These are phyloP conservation scores for Byssochlamys sp. DNA, from an alignment of 2,329 filamentous ascomycete genomes.

Conservation along the genomic window DNA sequence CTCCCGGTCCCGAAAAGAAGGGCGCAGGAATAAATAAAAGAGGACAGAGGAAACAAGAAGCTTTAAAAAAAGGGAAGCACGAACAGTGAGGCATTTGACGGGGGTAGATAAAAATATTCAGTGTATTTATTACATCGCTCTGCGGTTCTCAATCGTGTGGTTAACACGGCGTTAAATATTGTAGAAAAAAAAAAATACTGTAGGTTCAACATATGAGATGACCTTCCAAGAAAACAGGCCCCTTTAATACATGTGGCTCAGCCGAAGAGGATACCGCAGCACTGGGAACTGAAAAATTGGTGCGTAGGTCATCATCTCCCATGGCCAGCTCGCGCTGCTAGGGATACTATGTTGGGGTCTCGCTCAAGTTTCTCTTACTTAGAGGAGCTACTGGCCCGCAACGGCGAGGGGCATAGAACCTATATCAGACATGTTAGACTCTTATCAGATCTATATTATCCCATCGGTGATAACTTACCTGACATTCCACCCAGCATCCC, in stretches of 20 bases:
- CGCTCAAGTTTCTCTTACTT: neutral
- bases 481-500: slow-evolving; percentile 10
- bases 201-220: neutral
- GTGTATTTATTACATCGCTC: neutral
- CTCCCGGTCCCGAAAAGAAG: neutral
- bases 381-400: neutral
- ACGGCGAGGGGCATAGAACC: slow-evolving; percentile 8
- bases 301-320: neutral
- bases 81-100: neutral
- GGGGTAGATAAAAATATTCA: neutral
- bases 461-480: slow-evolving; percentile 8
- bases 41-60: neutral
- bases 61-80: neutral
- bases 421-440: neutral
- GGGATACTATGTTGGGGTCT: neutral
- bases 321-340: neutral
- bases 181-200: neutral
- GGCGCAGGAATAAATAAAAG: neutral
- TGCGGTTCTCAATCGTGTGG: neutral
- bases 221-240: neutral
- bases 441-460: neutral
- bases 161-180: slow-evolving; percentile 9
- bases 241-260: neutral
- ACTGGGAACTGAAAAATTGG: neutral
- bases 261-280: neutral